Percentiles rank a stretch among this genome's conserved stretches.
phyloP scores from a whole-genome alignment of 495 filamentous ascomycete species.

The Penicillium goetzii region DNA sequence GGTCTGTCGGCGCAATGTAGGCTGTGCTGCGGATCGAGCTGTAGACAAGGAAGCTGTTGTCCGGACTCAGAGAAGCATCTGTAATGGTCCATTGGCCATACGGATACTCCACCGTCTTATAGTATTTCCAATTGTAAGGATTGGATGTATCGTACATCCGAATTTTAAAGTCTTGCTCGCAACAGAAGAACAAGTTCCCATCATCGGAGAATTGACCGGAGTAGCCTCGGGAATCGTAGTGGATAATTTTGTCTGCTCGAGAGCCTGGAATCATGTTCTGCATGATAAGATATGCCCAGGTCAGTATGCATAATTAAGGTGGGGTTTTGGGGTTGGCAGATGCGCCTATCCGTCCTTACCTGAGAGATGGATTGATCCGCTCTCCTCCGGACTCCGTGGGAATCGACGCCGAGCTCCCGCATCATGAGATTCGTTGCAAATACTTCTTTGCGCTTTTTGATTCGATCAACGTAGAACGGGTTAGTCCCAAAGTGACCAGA shows the following conservation, averaged over 20 bases:
- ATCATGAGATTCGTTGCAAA: conserved; percentile 72
- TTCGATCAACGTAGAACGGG: conserved; percentile 52
- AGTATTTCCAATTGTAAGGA: conserved; percentile 92
- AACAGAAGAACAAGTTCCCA: conserved; percentile 97
- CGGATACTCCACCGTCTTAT: conserved; percentile 87
- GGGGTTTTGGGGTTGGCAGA: not conserved
- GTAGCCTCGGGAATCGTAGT: conserved; percentile 83
- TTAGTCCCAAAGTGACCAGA: conserved; percentile 76
- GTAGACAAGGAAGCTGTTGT: conserved; percentile 89
- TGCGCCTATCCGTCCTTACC: conserved; percentile 42
- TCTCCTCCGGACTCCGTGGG: conserved; percentile 53
- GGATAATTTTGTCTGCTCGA: conserved; percentile 82
- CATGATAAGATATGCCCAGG: conserved; percentile 39
- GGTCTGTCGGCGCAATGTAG: conserved; percentile 84
- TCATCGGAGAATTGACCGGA: conserved; percentile 97
- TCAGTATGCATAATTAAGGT: not conserved
- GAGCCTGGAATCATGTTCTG: conserved; percentile 65
- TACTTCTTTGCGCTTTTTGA: conserved; percentile 58
- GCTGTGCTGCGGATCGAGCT: conserved; percentile 82
- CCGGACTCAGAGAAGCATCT: conserved; percentile 87
- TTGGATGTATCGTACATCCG: conserved; percentile 98
- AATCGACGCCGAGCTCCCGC: conserved; percentile 73
- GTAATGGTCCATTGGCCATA: conserved; percentile 94
- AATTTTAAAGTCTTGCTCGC: conserved; percentile 88
- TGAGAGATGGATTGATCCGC: conserved; percentile 68